Percentiles rank a stretch among this genome's conserved stretches.
These are phyloP conservation scores for Juglanconis juglandina DNA, from an alignment of 2,329 filamentous ascomycete genomes.

Conservation along the genomic window DNA sequence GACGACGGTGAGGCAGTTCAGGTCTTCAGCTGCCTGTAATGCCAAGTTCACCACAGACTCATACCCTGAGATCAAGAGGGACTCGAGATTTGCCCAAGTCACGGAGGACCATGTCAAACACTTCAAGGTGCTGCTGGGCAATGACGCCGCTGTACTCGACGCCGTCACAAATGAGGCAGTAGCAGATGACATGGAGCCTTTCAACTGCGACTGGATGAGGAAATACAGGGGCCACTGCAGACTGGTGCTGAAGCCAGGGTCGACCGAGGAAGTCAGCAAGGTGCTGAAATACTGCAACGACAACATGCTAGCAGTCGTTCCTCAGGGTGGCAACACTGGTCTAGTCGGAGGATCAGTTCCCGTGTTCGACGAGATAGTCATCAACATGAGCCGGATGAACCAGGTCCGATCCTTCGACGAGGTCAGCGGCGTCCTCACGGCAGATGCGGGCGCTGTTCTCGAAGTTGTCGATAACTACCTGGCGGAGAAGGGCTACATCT, in stretches of 20 bases:
- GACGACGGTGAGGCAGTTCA: conserved; percentile 26
- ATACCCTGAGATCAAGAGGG: conserved; percentile 78
- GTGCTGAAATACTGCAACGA: conserved; percentile 95
- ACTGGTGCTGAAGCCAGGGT: conserved; percentile 80
- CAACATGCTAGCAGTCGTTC: conserved; percentile 85
- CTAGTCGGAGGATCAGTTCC: conserved; percentile 93
- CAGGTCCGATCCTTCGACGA: conserved; percentile 87
- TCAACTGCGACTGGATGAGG: conserved; percentile 98
- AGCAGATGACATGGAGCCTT: conserved; percentile 78
- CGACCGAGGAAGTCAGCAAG: conserved; percentile 83
- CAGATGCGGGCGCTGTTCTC: conserved; percentile 85
- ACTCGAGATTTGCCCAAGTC: conserved; percentile 70
- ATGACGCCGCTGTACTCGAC: conserved; percentile 77
- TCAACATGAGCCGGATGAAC: conserved; percentile 90
- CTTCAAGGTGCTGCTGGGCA: conserved; percentile 79
- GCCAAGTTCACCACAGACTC: conserved; percentile 77
- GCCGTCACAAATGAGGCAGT: conserved; percentile 69
- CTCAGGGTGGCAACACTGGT: conserved; percentile 95
- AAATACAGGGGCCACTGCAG: conserved; percentile 92
- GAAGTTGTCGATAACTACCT: conserved; percentile 86
- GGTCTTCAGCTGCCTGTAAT: conserved; percentile 21
- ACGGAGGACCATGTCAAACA: conserved; percentile 74
- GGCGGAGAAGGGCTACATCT: conserved; percentile 79
- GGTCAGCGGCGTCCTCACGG: conserved; percentile 84
- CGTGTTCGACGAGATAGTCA: conserved; percentile 96